These are phyloP conservation scores for Trichosporon faecale DNA, from an alignment of 1,284 basidiomycete genomes.

Conservation along the genomic window DNA sequence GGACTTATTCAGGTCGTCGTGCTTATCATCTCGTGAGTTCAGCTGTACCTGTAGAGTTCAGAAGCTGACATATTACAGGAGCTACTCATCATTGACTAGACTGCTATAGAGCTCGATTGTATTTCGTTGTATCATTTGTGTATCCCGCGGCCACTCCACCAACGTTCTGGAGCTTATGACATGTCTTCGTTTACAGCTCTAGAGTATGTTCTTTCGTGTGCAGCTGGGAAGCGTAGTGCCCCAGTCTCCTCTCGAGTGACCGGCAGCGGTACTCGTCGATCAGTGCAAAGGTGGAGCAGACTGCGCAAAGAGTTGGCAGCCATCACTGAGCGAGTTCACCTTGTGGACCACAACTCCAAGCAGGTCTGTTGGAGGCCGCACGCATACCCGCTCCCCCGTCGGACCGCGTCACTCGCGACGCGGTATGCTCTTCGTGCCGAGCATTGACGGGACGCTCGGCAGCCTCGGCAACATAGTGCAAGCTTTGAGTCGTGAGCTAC, in stretches of 20 bases:
- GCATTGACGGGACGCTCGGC: background rate
- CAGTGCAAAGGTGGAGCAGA: too few species aligned
- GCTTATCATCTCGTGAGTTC: conserved; percentile 57
- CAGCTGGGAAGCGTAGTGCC: too few species aligned
- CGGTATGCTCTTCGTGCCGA: background rate
- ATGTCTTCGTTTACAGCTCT: too few species aligned
- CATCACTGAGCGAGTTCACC: background rate
- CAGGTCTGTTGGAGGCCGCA: too few species aligned
- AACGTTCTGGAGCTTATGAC: too few species aligned
- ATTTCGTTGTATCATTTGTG: background rate
- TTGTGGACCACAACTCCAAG: too few species aligned
- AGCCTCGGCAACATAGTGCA: background rate
- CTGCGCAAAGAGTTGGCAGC: too few species aligned
- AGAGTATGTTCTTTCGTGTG: too few species aligned
- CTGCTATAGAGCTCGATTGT: conserved; percentile 28
- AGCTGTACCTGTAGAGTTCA: background rate
- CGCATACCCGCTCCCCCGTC: too few species aligned
- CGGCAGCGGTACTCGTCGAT: too few species aligned
- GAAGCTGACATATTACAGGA: conserved; percentile 24
- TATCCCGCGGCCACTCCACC: background rate
- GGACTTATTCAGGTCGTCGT: conserved; percentile 67
- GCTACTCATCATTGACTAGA: conserved; percentile 45
- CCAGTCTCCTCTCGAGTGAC: too few species aligned
- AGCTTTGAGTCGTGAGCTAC: background rate
- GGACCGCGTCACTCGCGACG: background rate